These are phyloP conservation scores for Saturnispora dispora DNA, from an alignment of 805 yeast genomes.

Conservation along the genomic window DNA sequence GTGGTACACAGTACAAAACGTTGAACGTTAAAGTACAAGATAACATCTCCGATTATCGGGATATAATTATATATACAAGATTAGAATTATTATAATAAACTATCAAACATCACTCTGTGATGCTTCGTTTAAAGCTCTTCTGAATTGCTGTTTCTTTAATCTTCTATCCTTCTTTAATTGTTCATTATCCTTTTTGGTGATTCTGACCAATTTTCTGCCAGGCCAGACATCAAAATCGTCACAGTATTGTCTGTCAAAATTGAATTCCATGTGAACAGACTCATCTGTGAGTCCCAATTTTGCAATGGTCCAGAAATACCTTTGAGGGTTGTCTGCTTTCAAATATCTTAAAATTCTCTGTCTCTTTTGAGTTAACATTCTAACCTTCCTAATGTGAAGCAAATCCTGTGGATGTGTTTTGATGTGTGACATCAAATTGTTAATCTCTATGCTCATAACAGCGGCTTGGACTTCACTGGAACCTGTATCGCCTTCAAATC, in stretches of 20 bases:
- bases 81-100: neutral
- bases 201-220: conserved; percentile 55
- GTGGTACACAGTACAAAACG: neutral
- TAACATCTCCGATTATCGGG: neutral
- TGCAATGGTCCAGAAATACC: conserved; percentile 77
- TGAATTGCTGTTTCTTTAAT: conserved; percentile 34
- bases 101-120: neutral
- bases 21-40: neutral
- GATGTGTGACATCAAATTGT: conserved; percentile 66
- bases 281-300: conserved; percentile 83
- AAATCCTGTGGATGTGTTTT: conserved; percentile 64
- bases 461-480: conserved; percentile 97
- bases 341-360: conserved; percentile 76
- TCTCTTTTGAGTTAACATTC: conserved; percentile 83
- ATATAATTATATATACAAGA: neutral
- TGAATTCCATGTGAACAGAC: conserved; percentile 70
- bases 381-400: conserved; percentile 56
- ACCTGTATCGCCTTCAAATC: conserved; percentile 86
- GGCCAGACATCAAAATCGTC: conserved; percentile 75
- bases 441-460: conserved; percentile 70
- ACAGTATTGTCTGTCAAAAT: conserved; percentile 67
- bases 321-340: conserved; percentile 69
- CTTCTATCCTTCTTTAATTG: conserved; percentile 39
- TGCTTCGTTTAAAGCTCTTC: conserved; percentile 16
- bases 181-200: conserved; percentile 39